Evolutionary conservation across 2,329 filamentous ascomycete genomes (phyloP).

Genomic region (Fusarium secorum): DNA sequence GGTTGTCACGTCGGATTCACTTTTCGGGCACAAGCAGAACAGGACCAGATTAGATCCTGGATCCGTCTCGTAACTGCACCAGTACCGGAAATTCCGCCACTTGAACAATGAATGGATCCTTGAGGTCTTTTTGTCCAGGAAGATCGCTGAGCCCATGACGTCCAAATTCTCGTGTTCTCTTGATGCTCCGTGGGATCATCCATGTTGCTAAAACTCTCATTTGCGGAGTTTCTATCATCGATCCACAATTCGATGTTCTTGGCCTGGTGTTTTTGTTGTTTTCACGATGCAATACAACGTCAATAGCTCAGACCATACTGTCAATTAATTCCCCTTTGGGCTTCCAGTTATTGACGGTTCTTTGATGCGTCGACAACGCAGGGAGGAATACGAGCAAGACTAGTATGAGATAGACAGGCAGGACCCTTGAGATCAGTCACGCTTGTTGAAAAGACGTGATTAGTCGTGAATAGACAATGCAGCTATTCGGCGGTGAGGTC

Average conservation of each 20-base stretch:
- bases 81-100: slow-evolving; percentile 18
- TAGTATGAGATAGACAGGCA: slow-evolving; percentile 12
- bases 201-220: slow-evolving; percentile 24
- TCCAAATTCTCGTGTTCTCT: slow-evolving; percentile 24
- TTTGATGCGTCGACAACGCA: slow-evolving; percentile 18
- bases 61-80: neutral
- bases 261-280: neutral
- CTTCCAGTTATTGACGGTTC: neutral
- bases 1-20: neutral
- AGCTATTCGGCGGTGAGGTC: slow-evolving; percentile 29
- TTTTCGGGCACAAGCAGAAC: neutral
- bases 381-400: slow-evolving; percentile 34
- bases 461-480: neutral
- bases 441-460: neutral
- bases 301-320: slow-evolving; percentile 19
- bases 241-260: slow-evolving; percentile 9
- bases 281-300: slow-evolving; percentile 1
- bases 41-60: neutral
- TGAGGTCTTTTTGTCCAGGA: slow-evolving; percentile 12
- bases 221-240: slow-evolving; percentile 19
- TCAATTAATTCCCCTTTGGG: slow-evolving; percentile 12
- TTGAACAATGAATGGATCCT: slow-evolving; percentile 3
- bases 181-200: slow-evolving; percentile 1
- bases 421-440: slow-evolving; percentile 14
- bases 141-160: slow-evolving; percentile 21